phyloP scores from a whole-genome alignment of 495 filamentous ascomycete genomes.

The Penicillium cinerascens region DNA sequence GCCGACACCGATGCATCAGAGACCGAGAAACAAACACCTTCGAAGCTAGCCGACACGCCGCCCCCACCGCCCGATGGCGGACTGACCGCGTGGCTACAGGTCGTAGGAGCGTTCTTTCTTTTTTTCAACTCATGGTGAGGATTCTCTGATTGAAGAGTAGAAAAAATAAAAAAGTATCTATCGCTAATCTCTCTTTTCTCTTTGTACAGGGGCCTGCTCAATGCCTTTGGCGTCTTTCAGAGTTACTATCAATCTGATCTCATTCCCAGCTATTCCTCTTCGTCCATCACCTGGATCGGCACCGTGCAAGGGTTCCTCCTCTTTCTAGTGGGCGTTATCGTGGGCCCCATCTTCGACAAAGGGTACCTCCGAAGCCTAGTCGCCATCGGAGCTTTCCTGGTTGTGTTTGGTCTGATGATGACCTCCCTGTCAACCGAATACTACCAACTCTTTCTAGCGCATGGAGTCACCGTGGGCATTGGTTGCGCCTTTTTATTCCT shows the following conservation, averaged over 20 bases:
- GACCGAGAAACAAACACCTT: too few relatives aligned
- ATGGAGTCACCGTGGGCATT: slow-evolving; percentile 40
- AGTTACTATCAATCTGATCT: slow-evolving; percentile 37
- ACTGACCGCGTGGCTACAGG: slow-evolving; percentile 9
- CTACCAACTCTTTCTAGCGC: slow-evolving; percentile 36
- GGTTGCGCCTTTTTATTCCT: slow-evolving; percentile 40
- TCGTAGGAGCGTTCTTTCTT: slow-evolving; percentile 6
- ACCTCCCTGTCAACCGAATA: slow-evolving; percentile 40
- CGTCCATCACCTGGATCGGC: slow-evolving; percentile 46
- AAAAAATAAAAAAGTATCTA: too few relatives aligned
- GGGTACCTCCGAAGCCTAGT: slow-evolving; percentile 39
- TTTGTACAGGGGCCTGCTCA: slow-evolving; percentile 36
- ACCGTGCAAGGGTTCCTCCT: slow-evolving; percentile 43
- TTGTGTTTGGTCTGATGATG: slow-evolving; percentile 49
- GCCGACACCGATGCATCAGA: too few relatives aligned
- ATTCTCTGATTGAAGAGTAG: too few relatives aligned
- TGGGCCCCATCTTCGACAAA: slow-evolving; percentile 43
- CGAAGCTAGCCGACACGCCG: too few relatives aligned
- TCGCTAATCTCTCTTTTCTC: neutral
- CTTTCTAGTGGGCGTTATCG: slow-evolving; percentile 35
- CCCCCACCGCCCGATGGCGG: slow-evolving; percentile 9
- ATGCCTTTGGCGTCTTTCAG: slow-evolving; percentile 48
- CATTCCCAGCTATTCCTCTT: slow-evolving; percentile 25
- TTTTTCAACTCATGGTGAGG: slow-evolving; percentile 27
- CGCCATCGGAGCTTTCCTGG: slow-evolving; percentile 24